phyloP scores from a whole-genome alignment of 495 filamentous ascomycete genomes.

The Hypoxylon crocopeplum region DNA sequence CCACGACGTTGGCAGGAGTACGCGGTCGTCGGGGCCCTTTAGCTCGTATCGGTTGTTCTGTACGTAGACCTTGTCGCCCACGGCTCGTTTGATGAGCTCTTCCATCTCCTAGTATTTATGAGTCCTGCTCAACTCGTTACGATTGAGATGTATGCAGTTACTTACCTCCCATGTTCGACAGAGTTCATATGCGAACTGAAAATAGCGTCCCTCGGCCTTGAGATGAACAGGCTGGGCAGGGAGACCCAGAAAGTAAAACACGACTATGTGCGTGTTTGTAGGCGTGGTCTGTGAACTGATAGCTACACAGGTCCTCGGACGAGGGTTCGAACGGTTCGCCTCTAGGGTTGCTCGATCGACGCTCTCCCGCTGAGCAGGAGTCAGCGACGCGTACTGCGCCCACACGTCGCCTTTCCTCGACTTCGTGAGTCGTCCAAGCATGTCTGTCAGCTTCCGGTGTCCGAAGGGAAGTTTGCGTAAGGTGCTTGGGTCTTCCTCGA shows the following conservation, averaged over 20 bases:
- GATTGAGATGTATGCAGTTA: no score
- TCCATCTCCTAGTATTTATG: conserved; percentile 9
- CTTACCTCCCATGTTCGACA: conserved; percentile 28
- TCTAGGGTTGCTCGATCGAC: conserved; percentile 1
- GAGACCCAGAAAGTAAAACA: conserved; percentile 3
- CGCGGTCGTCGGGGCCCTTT: neutral
- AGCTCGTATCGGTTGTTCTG: neutral
- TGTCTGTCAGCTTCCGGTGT: neutral
- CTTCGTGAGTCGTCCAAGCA: neutral
- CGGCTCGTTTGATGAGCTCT: neutral
- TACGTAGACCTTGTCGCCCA: neutral
- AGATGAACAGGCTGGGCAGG: conserved; percentile 6
- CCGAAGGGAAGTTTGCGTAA: conserved; percentile 10
- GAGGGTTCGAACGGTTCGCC: conserved; percentile 3
- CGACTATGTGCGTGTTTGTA: neutral
- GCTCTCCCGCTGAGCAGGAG: neutral
- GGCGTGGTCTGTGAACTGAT: neutral
- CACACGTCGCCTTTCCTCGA: neutral
- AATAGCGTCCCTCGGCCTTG: neutral
- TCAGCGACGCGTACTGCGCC: conserved; percentile 9
- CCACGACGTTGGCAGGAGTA: conserved; percentile 11
- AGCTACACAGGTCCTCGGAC: conserved; percentile 6
- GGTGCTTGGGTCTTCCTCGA: conserved; percentile 1
- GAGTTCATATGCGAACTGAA: conserved; percentile 13
- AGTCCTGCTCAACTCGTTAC: no score